Percentiles rank a stretch among this genome's conserved stretches.
phyloP scores from a whole-genome alignment of 2,329 filamentous ascomycete species.

The Ophiocordyceps australis region DNA sequence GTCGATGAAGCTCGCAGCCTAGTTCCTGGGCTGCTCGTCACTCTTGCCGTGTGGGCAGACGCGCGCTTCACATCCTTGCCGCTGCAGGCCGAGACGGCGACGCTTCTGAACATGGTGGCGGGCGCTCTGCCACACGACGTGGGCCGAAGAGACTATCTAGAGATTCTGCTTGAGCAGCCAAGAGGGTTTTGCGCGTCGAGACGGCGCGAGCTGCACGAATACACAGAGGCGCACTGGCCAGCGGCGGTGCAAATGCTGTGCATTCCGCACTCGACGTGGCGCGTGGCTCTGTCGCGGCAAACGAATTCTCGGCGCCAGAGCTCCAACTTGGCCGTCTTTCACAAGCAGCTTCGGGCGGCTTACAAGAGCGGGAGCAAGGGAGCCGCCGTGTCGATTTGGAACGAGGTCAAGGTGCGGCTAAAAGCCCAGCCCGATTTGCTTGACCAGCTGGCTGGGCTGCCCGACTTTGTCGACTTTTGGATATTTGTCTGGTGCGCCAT shows the following conservation, averaged over 20 bases:
- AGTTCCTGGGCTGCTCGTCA: slow-evolving; percentile 13
- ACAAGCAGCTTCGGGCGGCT: slow-evolving; percentile 11
- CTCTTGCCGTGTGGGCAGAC: slow-evolving; percentile 13
- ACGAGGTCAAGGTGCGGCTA: slow-evolving; percentile 10
- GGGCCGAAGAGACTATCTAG: too few species aligned
- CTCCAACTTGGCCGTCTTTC: slow-evolving; percentile 5
- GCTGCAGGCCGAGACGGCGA: slow-evolving; percentile 7
- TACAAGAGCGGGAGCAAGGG: slow-evolving; percentile 11
- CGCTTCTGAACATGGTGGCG: slow-evolving; percentile 11
- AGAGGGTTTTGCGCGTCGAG: slow-evolving; percentile 6
- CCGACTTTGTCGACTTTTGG: slow-evolving; percentile 19
- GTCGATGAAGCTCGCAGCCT: slow-evolving; percentile 8
- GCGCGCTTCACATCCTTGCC: slow-evolving; percentile 3
- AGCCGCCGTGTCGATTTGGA: slow-evolving; percentile 14
- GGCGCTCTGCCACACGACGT: slow-evolving; percentile 6
- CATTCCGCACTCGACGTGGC: slow-evolving; percentile 7
- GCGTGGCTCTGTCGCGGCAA: slow-evolving; percentile 1
- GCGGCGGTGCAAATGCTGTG: slow-evolving; percentile 7
- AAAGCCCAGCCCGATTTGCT: slow-evolving; percentile 7
- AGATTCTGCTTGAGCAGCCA: too few species aligned
- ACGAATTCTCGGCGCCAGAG: neutral
- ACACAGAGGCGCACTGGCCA: slow-evolving; percentile 12
- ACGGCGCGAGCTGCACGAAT: slow-evolving; percentile 6
- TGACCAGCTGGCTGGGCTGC: slow-evolving; percentile 11
- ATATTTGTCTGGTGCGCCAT: slow-evolving; percentile 20